Conservation (phyloP, 148 eudicot species). For the Beta vulgaris region DNA sequence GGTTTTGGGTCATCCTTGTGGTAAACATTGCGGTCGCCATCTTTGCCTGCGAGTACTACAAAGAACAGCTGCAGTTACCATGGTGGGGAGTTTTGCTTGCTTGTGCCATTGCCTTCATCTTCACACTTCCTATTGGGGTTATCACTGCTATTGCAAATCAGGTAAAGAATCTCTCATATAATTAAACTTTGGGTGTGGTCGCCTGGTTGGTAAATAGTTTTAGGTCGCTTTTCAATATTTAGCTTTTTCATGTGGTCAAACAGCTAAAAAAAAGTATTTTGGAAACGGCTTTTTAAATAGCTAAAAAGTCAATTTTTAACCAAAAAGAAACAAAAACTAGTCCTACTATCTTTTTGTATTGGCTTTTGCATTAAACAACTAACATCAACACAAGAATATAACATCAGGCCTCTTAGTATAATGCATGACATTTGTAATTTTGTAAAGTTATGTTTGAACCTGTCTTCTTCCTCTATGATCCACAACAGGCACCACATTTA, state of each 20-base stretch:
- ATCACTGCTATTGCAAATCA: slow-evolving; percentile 94
- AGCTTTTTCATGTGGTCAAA: no score
- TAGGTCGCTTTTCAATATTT: no score
- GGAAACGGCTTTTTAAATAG: no score
- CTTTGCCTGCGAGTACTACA: slow-evolving; percentile 90
- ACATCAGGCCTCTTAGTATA: no score
- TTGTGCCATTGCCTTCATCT: slow-evolving; percentile 81
- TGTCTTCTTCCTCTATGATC: background rate
- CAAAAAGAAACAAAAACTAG: no score
- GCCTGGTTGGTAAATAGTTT: no score
- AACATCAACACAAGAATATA: no score
- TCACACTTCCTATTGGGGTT: slow-evolving; percentile 95
- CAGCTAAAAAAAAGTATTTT: no score
- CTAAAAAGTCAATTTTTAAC: no score
- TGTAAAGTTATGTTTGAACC: background rate
- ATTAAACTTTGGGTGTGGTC: background rate
- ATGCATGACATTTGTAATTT: no score
- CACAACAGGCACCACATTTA: slow-evolving; percentile 68
- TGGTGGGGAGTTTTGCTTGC: slow-evolving; percentile 99
- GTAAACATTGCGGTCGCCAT: slow-evolving; percentile 59
- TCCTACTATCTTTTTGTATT: no score
- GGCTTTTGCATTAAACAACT: no score
- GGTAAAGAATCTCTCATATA: slow-evolving; percentile 30
- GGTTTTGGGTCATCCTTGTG: slow-evolving; percentile 91
- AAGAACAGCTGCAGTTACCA: slow-evolving; percentile 88